Percentiles rank a stretch among this genome's conserved stretches.
phyloP scores from a whole-genome alignment of 768 basidiomycete genomes.

The Mycena polygramma region DNA sequence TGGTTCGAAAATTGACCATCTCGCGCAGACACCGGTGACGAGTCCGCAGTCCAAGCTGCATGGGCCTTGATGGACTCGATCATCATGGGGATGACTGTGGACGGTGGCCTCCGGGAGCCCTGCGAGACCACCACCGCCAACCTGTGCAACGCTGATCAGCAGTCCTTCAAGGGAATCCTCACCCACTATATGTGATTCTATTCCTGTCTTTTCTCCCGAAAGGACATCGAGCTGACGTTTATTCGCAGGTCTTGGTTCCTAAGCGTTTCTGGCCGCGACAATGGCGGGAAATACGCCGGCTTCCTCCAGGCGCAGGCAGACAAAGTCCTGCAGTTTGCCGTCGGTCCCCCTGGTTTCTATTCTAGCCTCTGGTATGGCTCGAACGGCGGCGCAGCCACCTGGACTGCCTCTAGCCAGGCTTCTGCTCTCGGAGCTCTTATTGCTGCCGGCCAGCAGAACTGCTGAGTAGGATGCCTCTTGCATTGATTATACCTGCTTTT shows the following conservation, averaged over 20 bases:
- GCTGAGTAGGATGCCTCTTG: constrained; percentile 17
- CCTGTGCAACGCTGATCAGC: constrained; percentile 35
- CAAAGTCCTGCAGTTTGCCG: constrained; percentile 33
- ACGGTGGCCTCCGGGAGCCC: constrained; percentile 34
- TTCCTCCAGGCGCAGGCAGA: constrained; percentile 36
- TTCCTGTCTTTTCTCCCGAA: background rate
- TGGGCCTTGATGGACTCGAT: constrained; percentile 37
- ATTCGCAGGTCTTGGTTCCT: constrained; percentile 36
- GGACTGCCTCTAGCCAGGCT: constrained; percentile 33
- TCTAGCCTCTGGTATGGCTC: constrained; percentile 35
- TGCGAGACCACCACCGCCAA: constrained; percentile 33
- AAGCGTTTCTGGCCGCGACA: constrained; percentile 34
- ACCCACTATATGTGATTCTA: constrained; percentile 31
- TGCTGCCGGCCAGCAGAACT: constrained; percentile 35
- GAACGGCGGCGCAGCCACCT: constrained; percentile 30
- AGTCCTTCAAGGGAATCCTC: constrained; percentile 37
- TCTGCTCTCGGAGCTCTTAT: constrained; percentile 36
- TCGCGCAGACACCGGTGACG: constrained; percentile 27
- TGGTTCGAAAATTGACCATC: background rate
- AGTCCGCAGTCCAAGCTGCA: constrained; percentile 30
- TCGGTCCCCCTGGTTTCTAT: constrained; percentile 28
- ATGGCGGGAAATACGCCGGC: constrained; percentile 31
- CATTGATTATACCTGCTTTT: constrained; percentile 5
- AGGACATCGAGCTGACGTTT: background rate
- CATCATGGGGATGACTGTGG: constrained; percentile 29